Base-by-base conservation (phyloP, 148 eudicot species). In the Silene conica region DNA sequence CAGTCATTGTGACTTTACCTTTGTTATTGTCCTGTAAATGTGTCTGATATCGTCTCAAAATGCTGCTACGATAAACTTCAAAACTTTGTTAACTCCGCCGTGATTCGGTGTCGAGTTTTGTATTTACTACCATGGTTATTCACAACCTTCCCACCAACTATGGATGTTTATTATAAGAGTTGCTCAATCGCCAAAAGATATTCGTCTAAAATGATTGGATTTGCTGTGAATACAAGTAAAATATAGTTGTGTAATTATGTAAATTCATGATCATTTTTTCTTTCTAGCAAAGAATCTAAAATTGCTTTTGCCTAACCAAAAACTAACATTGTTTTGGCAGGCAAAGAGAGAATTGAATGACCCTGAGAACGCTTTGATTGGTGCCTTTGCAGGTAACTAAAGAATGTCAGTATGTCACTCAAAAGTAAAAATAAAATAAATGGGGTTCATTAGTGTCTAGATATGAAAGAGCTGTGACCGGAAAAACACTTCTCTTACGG, bases 281-380 rank as follows among this genome's bases (percentile, higher is more conserved):
- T 73, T 46, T 43, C 16, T 5, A 3, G 16, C 25, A 2, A 10
- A 68, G 20, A 65, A 66, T 64, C 22, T 9, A 16, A 45, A 28
- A 74, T 73, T 65, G 22, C 56, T 70, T 74, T 25, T 14, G 9
- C 18, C 80, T 16, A 64, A 38, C 38, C 15, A 67, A 6, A 14
- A 11, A 3, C 16, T 18, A 8, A n/a, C 56, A 18, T 63, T 38
- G 71, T 50, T 77, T 78, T 67, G 68, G 78, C 93, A 92, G 96
- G 98, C 96, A 58, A 84, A 54, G 63, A 88, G 96, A 77, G 93
- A 92, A 60, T 72, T 89, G 63, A 87, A 87, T 63, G 96, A 89
- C 77, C 87, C 96, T 76, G 98, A 92, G 75, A 92, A 87, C 81
- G 97, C 93, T 71, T 64, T 88, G 59, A 90, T 92, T 62, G 96